Conservation (phyloP, 805 yeast genomes). For the Wickerhamiella sorbophila region DNA sequence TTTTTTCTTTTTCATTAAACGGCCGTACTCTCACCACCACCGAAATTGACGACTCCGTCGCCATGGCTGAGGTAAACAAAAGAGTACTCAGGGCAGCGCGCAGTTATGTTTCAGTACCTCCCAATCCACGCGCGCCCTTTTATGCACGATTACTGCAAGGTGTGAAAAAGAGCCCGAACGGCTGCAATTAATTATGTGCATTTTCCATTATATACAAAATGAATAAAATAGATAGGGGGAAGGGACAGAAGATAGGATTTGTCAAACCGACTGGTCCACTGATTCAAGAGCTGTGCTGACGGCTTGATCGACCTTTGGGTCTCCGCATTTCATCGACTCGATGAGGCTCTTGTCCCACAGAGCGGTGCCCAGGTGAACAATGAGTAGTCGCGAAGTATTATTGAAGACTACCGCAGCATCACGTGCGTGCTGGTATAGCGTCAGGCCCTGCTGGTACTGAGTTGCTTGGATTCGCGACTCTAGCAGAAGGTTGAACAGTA, state of each 20-base stretch:
- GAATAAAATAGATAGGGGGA: too few species aligned
- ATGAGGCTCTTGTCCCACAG: neutral
- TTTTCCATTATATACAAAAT: too few species aligned
- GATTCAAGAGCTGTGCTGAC: neutral
- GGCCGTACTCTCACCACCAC: slow-evolving; percentile 55
- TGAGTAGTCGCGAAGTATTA: neutral
- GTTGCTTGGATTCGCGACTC: slow-evolving; percentile 2
- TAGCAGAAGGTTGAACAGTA: slow-evolving; percentile 17
- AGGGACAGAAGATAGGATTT: too few species aligned
- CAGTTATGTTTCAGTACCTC: too few species aligned
- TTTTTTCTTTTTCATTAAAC: slow-evolving; percentile 46
- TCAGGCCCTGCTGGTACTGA: neutral
- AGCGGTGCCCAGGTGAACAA: neutral
- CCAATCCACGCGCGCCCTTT: too few species aligned
- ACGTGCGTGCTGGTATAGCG: neutral
- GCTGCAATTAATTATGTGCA: too few species aligned
- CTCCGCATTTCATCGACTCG: neutral
- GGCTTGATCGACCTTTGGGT: neutral
- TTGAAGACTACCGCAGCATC: neutral
- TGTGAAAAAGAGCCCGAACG: too few species aligned
- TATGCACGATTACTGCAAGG: too few species aligned
- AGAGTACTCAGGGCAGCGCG: too few species aligned
- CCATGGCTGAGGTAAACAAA: neutral
- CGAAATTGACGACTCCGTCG: slow-evolving; percentile 2
- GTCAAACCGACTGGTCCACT: too few species aligned